phyloP scores from a whole-genome alignment of 768 basidiomycete species.

The Neoboletus magnificus region DNA sequence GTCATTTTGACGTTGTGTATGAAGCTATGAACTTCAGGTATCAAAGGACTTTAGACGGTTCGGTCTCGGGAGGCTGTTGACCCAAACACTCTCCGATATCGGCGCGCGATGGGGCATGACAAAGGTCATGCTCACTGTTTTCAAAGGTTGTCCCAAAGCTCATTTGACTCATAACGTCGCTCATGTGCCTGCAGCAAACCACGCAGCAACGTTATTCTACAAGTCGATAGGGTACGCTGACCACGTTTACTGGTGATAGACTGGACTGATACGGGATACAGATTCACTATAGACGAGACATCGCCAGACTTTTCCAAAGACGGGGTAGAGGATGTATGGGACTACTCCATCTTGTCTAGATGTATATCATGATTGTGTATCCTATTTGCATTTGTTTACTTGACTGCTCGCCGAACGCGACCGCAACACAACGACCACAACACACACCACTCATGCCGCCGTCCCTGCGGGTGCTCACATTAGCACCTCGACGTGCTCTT shows the following conservation, averaged over 20 bases:
- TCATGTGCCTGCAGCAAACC: constrained; percentile 39
- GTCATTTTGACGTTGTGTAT: not conserved
- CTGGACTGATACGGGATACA: constrained; percentile 26
- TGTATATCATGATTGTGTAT: constrained; percentile 6
- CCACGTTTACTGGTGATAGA: not conserved
- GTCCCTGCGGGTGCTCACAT: constrained; percentile 39
- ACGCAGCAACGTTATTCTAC: constrained; percentile 51
- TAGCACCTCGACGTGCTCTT: constrained; percentile 20
- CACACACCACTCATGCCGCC: constrained; percentile 40
- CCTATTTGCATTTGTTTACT: constrained; percentile 27
- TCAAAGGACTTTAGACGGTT: constrained; percentile 37
- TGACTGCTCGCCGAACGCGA: not conserved
- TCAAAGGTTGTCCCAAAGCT: constrained; percentile 52
- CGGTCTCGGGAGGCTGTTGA: constrained; percentile 59
- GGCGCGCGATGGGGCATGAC: constrained; percentile 55
- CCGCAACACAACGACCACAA: not conserved
- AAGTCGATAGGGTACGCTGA: constrained; percentile 46
- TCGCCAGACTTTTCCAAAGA: constrained; percentile 44
- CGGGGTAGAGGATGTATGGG: constrained; percentile 30
- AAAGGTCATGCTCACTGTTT: constrained; percentile 71
- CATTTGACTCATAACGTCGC: not conserved
- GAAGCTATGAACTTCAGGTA: constrained; percentile 84
- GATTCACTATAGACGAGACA: constrained; percentile 51
- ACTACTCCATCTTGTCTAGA: constrained; percentile 41
- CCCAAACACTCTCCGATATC: constrained; percentile 48